Evolutionary conservation across 495 filamentous ascomycete species (phyloP), one percentile per base, ranked within the genome.

Genomic region (Niebla homalea): DNA sequence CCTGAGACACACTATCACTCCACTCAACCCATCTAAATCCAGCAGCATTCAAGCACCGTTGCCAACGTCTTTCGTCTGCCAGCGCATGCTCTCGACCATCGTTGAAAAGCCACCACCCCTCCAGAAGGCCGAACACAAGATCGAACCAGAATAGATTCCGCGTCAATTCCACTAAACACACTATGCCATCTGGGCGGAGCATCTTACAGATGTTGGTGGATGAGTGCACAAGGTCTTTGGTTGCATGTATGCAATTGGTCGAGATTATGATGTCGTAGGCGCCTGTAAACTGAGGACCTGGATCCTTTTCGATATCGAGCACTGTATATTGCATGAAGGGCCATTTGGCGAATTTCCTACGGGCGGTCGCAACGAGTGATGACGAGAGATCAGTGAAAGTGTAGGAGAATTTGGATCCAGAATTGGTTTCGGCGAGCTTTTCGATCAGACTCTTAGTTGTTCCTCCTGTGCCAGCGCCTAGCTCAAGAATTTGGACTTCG

Each of bases 91-190:
- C 35, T 0, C 71, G 65, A 6, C 67, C 73, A 43, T 74, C 73
- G 16, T 70, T 52, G 45, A 68, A 71, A 0, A 65, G 47, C 73
- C 73, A 76, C 70, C 71, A 74, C 14, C 71, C 73, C 19, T 74
- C 71, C 2, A 76, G 57, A 2, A 70, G 50, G 0, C 73, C 73
- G 42, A 70, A 75, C 18, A 73, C 60, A 1, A 73, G 29, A 49
- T 74, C 70, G 5, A 70, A 57, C 64, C 66, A 75, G 37, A 43
- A 56, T 0, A 72, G 10, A 7, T 56, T 61, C 11, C 54, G 49
- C 0, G 70, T 76, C 23, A 75, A 53, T 59, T 78, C 75, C 0
- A 74, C 45, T 23, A 77, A 52, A 10, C 57, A 59, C 0, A 77
- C 23, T 32, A 72, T 55, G 0, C 73, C 74, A 45, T 71, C 68